Evolutionary conservation across 2,329 filamentous ascomycete genomes (phyloP), one percentile per base, ranked within the genome.

Genomic region (Colletotrichum scovillei): DNA sequence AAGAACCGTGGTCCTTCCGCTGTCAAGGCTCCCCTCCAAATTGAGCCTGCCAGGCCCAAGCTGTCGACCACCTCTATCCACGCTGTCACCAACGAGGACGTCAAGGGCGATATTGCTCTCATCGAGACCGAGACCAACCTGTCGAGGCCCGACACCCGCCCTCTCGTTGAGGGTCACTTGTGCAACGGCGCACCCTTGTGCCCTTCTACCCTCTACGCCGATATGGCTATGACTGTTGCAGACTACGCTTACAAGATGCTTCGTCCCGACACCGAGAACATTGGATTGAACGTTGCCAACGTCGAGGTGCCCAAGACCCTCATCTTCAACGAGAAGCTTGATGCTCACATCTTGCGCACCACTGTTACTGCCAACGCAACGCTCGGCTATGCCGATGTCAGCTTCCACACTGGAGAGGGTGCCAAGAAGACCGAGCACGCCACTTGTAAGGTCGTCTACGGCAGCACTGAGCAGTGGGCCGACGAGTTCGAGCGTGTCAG

Each of bases 221-320:
- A 93, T 74, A 92, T 92, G 81, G 90, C 89, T 2, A 87, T 89
- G 81, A 93, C 91, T 2, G 82, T 92, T 19, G 88, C 87, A 63
- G 86, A 90, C 75, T 92, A 93, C 55, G 74, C 91, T 32, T 92
- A 91, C 84, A 91, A 90, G 82, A 84, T 92, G 76, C 80, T 92
- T 32, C 87, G 87, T 8, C 91, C 91, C 3, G 87, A 88, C 24
- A 82, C 85, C 9, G 84, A 88, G 64, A 85, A 88, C 38, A 85
- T 91, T 24, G 90, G 89, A 26, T 84, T 91, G 76, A 93, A 94
- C 75, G 89, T 94, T 24, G 86, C 86, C 75, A 85, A 91, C 62
- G 91, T 95, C 85, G 90, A 92, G 79, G 92, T 93, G 1, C 87
- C 87, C 63, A 93, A 94, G 86, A 90, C 92, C 42, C 85, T 95